These are phyloP conservation scores for Ochetophila trinervis DNA, from an alignment of 306 rosid genomes.

Conservation along the genomic window DNA sequence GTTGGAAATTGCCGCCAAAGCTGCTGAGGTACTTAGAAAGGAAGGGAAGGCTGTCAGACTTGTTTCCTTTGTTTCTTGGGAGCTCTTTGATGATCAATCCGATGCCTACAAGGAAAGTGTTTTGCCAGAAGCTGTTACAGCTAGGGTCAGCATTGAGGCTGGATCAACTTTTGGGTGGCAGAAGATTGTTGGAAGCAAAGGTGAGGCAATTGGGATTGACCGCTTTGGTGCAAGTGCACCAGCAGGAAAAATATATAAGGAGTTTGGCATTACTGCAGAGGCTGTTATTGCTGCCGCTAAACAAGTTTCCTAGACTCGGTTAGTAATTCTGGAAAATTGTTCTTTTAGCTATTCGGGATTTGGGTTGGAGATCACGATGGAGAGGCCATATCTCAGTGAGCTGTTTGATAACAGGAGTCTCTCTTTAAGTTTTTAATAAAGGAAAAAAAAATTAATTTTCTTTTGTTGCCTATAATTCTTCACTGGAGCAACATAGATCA, in stretches of 20 bases:
- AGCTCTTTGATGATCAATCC: conserved; percentile 84
- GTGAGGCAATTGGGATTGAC: conserved; percentile 87
- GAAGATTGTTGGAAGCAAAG: conserved; percentile 76
- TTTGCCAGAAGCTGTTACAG: conserved; percentile 78
- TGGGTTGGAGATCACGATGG: conserved; percentile 29
- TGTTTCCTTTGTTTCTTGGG: conserved; percentile 90
- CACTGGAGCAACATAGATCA: conserved; percentile 36
- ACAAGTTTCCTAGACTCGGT: conserved; percentile 39
- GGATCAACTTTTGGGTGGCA: conserved; percentile 96
- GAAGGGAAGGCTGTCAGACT: conserved; percentile 93
- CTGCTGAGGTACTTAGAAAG: conserved; percentile 83
- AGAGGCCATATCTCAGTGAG: conserved; percentile 28
- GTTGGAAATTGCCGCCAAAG: conserved; percentile 86
- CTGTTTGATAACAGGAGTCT: conserved; percentile 35
- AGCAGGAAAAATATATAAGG: conserved; percentile 86
- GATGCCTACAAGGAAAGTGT: conserved; percentile 92
- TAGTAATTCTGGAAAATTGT: conserved; percentile 14
- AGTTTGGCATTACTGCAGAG: conserved; percentile 78
- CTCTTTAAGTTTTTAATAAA: conserved; percentile 38
- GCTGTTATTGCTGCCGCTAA: conserved; percentile 94
- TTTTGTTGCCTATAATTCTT: conserved; percentile 35
- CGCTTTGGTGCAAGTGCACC: conserved; percentile 98
- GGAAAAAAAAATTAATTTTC: conserved; percentile 30
- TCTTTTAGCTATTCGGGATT: conserved; percentile 20
- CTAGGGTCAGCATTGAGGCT: conserved; percentile 97